These are phyloP conservation scores for Dioscorea dumetorum DNA, from an alignment of 106 monocot species.

Conservation along the genomic window DNA sequence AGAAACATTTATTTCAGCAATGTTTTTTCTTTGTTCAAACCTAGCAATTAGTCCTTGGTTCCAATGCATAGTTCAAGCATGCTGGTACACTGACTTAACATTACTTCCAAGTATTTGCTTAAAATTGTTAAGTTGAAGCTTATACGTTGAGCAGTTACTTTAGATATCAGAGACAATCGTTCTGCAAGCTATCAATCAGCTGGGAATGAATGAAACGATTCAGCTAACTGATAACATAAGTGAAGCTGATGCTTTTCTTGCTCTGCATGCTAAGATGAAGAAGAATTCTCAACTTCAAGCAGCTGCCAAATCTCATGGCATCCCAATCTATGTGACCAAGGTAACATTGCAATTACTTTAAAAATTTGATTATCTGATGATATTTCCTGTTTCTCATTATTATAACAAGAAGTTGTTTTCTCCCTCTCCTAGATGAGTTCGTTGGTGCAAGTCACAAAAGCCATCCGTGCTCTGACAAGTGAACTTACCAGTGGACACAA, in stretches of 20 bases:
- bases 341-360: constrained; percentile 19
- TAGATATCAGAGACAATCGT: constrained; percentile 70
- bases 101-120: not conserved
- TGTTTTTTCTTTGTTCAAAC: no score
- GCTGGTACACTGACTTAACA: no score
- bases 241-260: constrained; percentile 79
- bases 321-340: constrained; percentile 82
- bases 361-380: not conserved
- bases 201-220: constrained; percentile 49
- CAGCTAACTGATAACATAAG: constrained; percentile 64
- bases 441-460: constrained; percentile 60
- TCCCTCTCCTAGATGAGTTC: constrained; percentile 47
- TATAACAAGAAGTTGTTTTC: not conserved
- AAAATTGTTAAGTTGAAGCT: constrained; percentile 15
- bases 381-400: not conserved
- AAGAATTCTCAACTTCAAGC: constrained; percentile 77
- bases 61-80: no score
- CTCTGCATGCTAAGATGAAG: constrained; percentile 72
- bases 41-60: no score
- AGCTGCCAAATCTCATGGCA: constrained; percentile 45
- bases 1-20: no score
- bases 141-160: constrained; percentile 48
- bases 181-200: constrained; percentile 68
- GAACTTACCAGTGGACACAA: constrained; percentile 27
- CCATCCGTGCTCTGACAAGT: constrained; percentile 52